phyloP scores from a whole-genome alignment of 163 green algal genomes.

The Chloroidium sp. region DNA sequence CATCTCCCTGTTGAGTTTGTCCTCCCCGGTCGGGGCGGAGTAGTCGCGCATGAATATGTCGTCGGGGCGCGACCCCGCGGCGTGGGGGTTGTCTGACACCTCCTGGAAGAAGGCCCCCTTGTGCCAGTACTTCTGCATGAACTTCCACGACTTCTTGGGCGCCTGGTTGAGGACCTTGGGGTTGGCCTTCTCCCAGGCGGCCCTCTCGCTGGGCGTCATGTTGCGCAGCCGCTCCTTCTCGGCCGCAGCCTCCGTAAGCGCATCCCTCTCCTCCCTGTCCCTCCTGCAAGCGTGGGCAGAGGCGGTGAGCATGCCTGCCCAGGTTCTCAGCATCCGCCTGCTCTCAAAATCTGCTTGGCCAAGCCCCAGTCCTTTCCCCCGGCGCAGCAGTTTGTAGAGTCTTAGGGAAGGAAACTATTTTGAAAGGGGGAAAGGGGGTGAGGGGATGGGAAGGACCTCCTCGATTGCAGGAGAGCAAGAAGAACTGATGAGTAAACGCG shows the following conservation, averaged over 20 bases:
- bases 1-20: constrained; percentile 82
- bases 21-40: constrained; percentile 77
- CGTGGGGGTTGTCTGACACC: constrained; percentile 23
- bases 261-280: constrained; percentile 50
- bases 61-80: constrained; percentile 49
- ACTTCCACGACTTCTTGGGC: constrained; percentile 70
- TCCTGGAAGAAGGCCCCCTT: constrained; percentile 93
- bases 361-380: too few species aligned
- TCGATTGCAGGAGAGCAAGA: too few species aligned
- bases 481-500: too few species aligned
- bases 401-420: too few species aligned
- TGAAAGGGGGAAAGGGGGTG: too few species aligned
- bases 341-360: constrained; percentile 2
- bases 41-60: constrained; percentile 81
- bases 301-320: neutral
- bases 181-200: constrained; percentile 60
- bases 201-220: constrained; percentile 79
- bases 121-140: constrained; percentile 99
- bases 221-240: constrained; percentile 62
- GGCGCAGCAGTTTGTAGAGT: too few species aligned
- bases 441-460: too few species aligned
- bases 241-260: constrained; percentile 17
- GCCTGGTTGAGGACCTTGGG: constrained; percentile 38
- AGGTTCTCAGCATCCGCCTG: neutral
- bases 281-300: constrained; percentile 3